Evolutionary conservation across 768 basidiomycete species (phyloP).

Genomic region (Xerocomellus dryophilus): DNA sequence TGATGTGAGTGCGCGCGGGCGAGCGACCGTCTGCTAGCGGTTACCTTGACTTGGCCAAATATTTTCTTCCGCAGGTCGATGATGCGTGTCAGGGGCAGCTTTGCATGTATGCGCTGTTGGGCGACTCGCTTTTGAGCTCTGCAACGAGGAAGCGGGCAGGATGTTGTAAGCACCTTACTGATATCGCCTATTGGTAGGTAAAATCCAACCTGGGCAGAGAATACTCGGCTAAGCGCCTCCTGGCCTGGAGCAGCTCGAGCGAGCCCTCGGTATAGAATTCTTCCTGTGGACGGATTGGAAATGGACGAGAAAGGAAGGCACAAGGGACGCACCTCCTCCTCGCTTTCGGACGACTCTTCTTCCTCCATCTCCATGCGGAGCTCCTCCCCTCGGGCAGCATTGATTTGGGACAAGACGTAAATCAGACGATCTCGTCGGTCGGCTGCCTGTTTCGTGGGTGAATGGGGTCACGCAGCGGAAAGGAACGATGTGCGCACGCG

Average conservation of each 20-base stretch:
- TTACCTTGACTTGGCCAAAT: conserved; percentile 85
- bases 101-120: conserved; percentile 88
- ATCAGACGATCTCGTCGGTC: conserved; percentile 95
- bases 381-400: conserved; percentile 82
- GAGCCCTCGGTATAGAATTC: conserved; percentile 96
- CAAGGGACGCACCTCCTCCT: conserved; percentile 61
- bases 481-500: conserved; percentile 58
- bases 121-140: conserved; percentile 95
- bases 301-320: neutral
- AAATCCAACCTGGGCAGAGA: conserved; percentile 92
- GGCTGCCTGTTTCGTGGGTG: conserved; percentile 62
- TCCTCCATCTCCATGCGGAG: conserved; percentile 45
- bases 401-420: conserved; percentile 92
- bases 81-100: conserved; percentile 80
- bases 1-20: neutral
- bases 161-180: conserved; percentile 77
- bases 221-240: conserved; percentile 85
- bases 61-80: conserved; percentile 92
- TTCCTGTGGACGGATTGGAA: conserved; percentile 46
- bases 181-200: conserved; percentile 49
- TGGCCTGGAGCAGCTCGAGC: conserved; percentile 79
- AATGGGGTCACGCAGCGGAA: conserved; percentile 6
- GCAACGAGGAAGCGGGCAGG: conserved; percentile 41
- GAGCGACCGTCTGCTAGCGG: conserved; percentile 10
- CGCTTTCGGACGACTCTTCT: conserved; percentile 64